Base-by-base conservation (phyloP, 1,139 yeast species). In the Pichia sp. region DNA sequence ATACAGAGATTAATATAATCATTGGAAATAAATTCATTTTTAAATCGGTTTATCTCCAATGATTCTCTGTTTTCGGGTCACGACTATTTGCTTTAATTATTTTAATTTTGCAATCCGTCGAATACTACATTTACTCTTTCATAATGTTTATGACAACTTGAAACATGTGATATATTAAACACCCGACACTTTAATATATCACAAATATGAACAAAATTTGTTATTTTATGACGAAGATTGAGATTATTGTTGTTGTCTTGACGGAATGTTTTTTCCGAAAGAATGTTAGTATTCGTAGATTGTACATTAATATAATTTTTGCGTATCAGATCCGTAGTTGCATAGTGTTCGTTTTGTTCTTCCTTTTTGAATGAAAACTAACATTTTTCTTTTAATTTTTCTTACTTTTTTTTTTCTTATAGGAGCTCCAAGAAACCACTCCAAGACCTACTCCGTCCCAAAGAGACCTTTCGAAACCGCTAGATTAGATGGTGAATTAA, bases 361-460 rank as follows among this genome's bases (percentile, higher is more conserved):
- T 24, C 25, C 7, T 1, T 11, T 2, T 23, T 4, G 24, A 25
- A n/a, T 30, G 8, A 23, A 40, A 27, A 26, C 46, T 46, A 45
- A 47, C 53, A 37, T 39, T 26, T 27, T 9, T 27, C 22, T 33
- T 12, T 22, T 23, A n/a, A n/a, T 29, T 29, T 38, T 32, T 33
- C 25, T 29, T 12, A 32, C 22, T 22, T 4, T 37, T 32, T 35
- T 6, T 20, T 37, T 33, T 46, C 12, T 12, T 27, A 30, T 32
- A 83, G 92, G 92, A 79, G 94, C 95, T 65, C 97, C 98, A 79
- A 86, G 96, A 82, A 87, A 95, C 71, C 84, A 89, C 87, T 90
- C 97, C 66, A 92, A 92, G 90, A 92, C 98, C 68, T 90, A 87
- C 89, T 76, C 97, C 69, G 96, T 90, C 73, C 98, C 98, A 80